Percentiles rank a stretch among this genome's conserved stretches.
Evolutionary conservation across 768 basidiomycete species (phyloP).

Genomic region (Serendipita sp.): DNA sequence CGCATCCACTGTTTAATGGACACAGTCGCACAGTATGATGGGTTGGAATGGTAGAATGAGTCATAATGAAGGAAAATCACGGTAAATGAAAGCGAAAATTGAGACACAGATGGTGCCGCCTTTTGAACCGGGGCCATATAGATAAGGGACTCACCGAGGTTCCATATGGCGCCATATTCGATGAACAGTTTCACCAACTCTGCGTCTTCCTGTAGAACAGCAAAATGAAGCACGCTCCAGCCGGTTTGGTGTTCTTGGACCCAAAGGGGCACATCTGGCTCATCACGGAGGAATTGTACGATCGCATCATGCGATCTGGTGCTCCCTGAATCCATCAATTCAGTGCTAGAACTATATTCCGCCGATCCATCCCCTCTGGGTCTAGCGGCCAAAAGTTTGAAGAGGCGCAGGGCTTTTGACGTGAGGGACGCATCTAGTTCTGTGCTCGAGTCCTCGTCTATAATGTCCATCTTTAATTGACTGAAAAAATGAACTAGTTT

Average conservation of each 20-base stretch:
- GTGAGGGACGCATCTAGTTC: no score
- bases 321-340: no score
- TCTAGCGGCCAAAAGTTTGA: conserved; percentile 10
- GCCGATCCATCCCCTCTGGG: no score
- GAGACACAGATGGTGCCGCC: neutral
- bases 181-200: conserved; percentile 54
- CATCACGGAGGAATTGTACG: conserved; percentile 16
- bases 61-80: conserved; percentile 9
- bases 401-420: no score
- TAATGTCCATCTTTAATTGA: no score
- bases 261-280: conserved; percentile 70
- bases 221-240: conserved; percentile 74
- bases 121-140: no score
- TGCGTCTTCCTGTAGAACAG: conserved; percentile 53
- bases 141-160: conserved; percentile 39
- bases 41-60: no score
- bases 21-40: neutral
- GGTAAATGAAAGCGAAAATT: conserved; percentile 10
- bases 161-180: conserved; percentile 82
- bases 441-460: no score
- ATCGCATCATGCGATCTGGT: neutral
- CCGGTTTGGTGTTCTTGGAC: conserved; percentile 72
- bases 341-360: no score
- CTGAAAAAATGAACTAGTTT: no score
- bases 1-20: conserved; percentile 44